These are phyloP conservation scores for Chrysoporthe austroafricana DNA, from an alignment of 2,329 filamentous ascomycete species.

Conservation along the genomic window DNA sequence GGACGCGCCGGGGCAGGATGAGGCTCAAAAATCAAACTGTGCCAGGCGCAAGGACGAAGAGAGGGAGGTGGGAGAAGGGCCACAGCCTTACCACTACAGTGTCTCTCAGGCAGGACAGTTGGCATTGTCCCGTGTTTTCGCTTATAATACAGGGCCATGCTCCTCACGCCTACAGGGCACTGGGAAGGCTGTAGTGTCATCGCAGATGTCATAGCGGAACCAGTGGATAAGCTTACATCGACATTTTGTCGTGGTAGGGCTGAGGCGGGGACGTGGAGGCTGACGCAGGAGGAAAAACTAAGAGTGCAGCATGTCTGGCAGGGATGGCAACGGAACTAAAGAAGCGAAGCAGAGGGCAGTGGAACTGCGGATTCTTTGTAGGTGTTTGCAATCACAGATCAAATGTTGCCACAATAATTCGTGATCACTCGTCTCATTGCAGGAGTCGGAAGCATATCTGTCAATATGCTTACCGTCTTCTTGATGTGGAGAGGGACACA, in stretches of 20 bases:
- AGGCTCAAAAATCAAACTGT: background rate
- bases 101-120: background rate
- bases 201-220: slow-evolving; percentile 4
- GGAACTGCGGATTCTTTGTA: background rate
- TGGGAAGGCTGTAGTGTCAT: background rate
- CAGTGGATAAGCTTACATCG: slow-evolving; percentile 13
- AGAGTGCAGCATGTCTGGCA: slow-evolving; percentile 1
- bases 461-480: background rate
- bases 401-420: background rate
- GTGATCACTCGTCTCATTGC: background rate
- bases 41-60: background rate
- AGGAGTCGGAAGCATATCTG: background rate
- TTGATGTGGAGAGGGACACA: slow-evolving; percentile 15
- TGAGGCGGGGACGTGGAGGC: slow-evolving; percentile 9
- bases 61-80: too few species aligned
- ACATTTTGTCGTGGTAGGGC: slow-evolving; percentile 14
- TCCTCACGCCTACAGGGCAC: background rate
- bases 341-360: background rate
- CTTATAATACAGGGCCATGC: too few species aligned
- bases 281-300: background rate
- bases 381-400: background rate
- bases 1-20: slow-evolving; percentile 5
- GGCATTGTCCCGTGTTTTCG: background rate
- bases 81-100: background rate
- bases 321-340: background rate